Evolutionary conservation across 176 grass and related monocot genomes (phyloP), one percentile per base, ranked within the genome.

Genomic region (Hordeum marinum): DNA sequence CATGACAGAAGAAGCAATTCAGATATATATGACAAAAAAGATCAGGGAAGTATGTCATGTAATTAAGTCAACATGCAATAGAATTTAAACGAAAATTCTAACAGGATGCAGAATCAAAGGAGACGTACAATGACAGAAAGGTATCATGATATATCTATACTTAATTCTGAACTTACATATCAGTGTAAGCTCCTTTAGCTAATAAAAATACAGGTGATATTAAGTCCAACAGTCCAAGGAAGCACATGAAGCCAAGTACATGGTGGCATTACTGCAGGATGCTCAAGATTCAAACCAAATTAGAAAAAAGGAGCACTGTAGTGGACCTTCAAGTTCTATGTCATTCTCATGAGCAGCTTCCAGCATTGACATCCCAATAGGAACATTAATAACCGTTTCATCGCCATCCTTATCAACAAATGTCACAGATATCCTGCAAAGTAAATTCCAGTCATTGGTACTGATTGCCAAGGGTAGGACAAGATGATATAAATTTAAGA

Each of bases 341-440:
- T 98, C 91, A 86, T 98, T 98, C 85, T 98, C 96, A 89, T 96
- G 91, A 85, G 93, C 93, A 74, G 85, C 93, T 79, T 98, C 96
- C 85, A 98, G 80, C 89, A 98, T 95, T 31, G 93, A 98, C 93
- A 95, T 98, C 90, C 96, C 93, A 84, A 98, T 77, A 76, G 90
- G 93, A 92, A 95, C 96, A 78, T 92, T 84, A 68, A 98, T 86
- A 80, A 90, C 45, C 52, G 89, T 94, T 82, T 95, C 91, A 78
- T 92, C 81, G 1, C 96, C 96, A 82, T 95, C 86, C 65, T 95
- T 92, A 66, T 92, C 90, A 57, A 98, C 78, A 88, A 98, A 94
- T 42, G 91, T 91, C 46, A 95, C 96, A 84, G 91, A 94, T 90
- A 98, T 98, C 79, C 96, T 95, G 80, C 79, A 86, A 82, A 63